phyloP scores from a whole-genome alignment of 305 asterid genomes.

The Plantago coronopus region DNA sequence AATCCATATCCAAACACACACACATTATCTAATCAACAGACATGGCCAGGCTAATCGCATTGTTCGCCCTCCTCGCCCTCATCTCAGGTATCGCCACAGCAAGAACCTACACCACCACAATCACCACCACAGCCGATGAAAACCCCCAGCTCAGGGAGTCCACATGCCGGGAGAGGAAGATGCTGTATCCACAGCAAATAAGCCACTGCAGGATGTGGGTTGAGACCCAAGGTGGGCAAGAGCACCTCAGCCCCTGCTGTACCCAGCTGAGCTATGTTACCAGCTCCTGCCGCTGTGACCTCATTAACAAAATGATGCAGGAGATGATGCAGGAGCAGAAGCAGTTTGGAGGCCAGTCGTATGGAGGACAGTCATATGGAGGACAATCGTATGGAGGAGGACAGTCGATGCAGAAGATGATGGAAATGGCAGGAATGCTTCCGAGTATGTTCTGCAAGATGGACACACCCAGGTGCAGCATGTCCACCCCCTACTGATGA shows the following conservation, averaged over 20 bases:
- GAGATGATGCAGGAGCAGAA: not conserved
- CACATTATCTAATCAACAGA: not conserved
- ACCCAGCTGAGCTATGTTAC: not conserved
- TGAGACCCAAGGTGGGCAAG: not conserved
- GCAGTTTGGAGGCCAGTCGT: too few species aligned
- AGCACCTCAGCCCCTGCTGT: not conserved
- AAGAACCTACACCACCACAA: not conserved
- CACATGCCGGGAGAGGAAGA: not conserved
- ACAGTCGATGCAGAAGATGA: not conserved
- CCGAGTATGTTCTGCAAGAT: not conserved
- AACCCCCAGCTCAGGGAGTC: not conserved
- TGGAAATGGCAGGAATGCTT: not conserved
- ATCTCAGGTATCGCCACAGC: not conserved
- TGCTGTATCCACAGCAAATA: not conserved
- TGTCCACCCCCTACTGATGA: too few species aligned
- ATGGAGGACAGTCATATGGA: too few species aligned
- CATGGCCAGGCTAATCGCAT: not conserved
- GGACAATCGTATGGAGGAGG: not conserved
- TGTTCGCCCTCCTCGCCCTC: not conserved
- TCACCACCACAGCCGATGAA: not conserved
- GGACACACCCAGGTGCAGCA: not conserved
- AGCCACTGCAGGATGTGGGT: constrained; percentile 6
- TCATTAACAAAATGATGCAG: not conserved
- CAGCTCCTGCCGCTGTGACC: not conserved
- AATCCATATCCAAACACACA: not conserved